A percentile compares a stretch with the other conserved stretches of the same genome.
These are phyloP conservation scores for Giardia muris DNA, from an alignment of 208 protist species.

Conservation along the genomic window DNA sequence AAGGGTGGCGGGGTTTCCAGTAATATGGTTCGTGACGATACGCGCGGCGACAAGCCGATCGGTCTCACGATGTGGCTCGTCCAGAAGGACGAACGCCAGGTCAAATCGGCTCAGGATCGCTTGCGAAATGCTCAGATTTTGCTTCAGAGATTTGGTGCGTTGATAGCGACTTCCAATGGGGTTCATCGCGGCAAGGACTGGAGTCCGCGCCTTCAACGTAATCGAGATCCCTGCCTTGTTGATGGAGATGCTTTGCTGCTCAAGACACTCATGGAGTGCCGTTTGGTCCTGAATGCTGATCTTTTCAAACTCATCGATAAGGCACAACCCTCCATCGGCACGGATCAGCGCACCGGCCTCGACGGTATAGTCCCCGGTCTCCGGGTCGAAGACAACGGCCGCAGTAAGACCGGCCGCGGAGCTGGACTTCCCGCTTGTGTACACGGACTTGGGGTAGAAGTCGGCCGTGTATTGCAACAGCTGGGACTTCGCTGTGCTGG, in stretches of 20 bases:
- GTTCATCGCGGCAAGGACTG: conserved; percentile 85
- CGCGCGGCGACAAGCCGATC: conserved; percentile 86
- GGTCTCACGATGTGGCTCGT: conserved; percentile 74
- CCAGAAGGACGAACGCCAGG: conserved; percentile 95
- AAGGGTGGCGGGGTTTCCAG: conserved; percentile 42
- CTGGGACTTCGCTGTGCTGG: conserved; percentile 91
- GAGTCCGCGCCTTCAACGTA: conserved; percentile 92
- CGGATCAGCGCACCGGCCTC: conserved; percentile 98
- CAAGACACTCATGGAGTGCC: conserved; percentile 99
- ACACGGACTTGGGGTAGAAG: conserved; percentile 77
- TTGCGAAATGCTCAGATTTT: conserved; percentile 50
- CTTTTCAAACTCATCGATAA: conserved; percentile 99
- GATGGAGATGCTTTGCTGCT: conserved; percentile 99
- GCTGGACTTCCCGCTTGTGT: conserved; percentile 85
- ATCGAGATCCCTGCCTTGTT: conserved; percentile 81
- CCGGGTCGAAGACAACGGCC: conserved; percentile 82
- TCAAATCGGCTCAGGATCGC: conserved; percentile 99
- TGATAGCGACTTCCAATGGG: conserved; percentile 71
- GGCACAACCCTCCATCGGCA: conserved; percentile 96
- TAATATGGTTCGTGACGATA: conserved; percentile 73
- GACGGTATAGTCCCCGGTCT: conserved; percentile 94
- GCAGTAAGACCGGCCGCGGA: conserved; percentile 84
- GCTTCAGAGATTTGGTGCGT: conserved; percentile 46
- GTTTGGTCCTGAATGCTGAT: conserved; percentile 94
- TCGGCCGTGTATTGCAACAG: conserved; percentile 86